Conservation (phyloP, 2,329 filamentous ascomycete genomes). For the Lecanicillium sp. region DNA sequence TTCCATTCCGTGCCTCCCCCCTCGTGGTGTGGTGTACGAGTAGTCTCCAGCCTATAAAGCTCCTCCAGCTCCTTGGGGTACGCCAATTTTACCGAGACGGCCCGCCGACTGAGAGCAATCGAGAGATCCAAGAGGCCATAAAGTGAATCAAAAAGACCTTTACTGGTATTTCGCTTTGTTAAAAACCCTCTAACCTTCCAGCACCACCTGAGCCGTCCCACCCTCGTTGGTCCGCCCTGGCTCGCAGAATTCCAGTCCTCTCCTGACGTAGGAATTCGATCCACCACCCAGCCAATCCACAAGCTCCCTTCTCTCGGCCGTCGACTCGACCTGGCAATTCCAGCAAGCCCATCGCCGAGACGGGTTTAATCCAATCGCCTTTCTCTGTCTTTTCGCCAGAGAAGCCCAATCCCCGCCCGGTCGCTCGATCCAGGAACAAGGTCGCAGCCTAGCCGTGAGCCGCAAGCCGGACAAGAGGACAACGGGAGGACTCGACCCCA, state of each 20-base stretch:
- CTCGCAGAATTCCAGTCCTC: constrained; percentile 7
- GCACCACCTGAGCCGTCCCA: constrained; percentile 8
- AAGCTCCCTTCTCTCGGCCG: constrained; percentile 9
- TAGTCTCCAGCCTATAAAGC: constrained; percentile 2
- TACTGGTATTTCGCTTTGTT: constrained; percentile 29
- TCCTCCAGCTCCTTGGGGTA: neutral
- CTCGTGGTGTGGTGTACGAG: constrained; percentile 1
- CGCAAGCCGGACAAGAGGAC: no score
- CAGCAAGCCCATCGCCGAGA: constrained; percentile 5
- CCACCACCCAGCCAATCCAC: constrained; percentile 10
- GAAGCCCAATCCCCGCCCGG: neutral
- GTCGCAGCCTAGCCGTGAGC: no score
- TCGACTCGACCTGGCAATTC: constrained; percentile 3
- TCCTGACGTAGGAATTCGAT: constrained; percentile 10
- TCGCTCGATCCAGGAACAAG: no score
- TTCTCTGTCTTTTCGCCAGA: constrained; percentile 1
- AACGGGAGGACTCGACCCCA: no score
- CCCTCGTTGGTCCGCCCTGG: constrained; percentile 1
- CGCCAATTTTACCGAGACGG: neutral
- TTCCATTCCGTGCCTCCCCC: neutral
- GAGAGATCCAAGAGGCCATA: constrained; percentile 14
- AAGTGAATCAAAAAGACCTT: constrained; percentile 27
- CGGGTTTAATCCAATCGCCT: constrained; percentile 4
- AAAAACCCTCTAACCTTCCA: neutral
- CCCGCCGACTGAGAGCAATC: constrained; percentile 9